Percentiles rank a stretch among this genome's conserved stretches.
These are phyloP conservation scores for Pyrus communis DNA, from an alignment of 306 rosid species.

Conservation along the genomic window DNA sequence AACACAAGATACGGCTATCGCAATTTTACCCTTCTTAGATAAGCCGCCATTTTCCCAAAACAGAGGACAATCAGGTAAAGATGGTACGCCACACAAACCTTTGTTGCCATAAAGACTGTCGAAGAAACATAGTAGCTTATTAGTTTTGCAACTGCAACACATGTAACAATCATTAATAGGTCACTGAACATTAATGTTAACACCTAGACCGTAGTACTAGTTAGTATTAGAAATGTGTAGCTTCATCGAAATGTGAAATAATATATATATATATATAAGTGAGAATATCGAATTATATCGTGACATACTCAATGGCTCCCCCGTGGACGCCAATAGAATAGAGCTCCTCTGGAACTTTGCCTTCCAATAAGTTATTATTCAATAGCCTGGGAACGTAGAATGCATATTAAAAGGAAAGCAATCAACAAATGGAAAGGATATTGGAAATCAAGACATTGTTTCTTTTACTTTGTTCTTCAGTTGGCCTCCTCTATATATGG, in stretches of 20 bases:
- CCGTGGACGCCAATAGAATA: constrained; percentile 93
- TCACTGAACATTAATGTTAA: background rate
- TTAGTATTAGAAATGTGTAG: background rate
- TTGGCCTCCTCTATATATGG: background rate
- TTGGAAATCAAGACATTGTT: background rate
- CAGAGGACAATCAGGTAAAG: constrained; percentile 67
- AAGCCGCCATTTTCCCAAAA: constrained; percentile 82
- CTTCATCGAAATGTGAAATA: background rate
- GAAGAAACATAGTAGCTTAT: background rate
- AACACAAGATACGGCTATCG: constrained; percentile 54
- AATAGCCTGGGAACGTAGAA: constrained; percentile 53
- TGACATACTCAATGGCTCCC: constrained; percentile 84
- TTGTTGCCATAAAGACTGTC: constrained; percentile 73
- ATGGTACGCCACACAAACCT: constrained; percentile 78
- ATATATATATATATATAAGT: background rate
- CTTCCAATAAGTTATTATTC: constrained; percentile 75
- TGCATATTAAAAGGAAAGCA: constrained; percentile 12
- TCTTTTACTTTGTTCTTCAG: background rate
- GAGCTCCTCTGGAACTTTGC: constrained; percentile 74
- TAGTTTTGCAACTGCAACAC: background rate
- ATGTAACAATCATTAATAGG: background rate
- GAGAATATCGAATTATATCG: background rate
- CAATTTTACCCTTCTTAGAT: constrained; percentile 69
- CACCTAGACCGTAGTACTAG: background rate
- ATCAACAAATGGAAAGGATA: background rate